Evolutionary conservation across 306 rosid species (phyloP).

Genomic region (Morella rubra): DNA sequence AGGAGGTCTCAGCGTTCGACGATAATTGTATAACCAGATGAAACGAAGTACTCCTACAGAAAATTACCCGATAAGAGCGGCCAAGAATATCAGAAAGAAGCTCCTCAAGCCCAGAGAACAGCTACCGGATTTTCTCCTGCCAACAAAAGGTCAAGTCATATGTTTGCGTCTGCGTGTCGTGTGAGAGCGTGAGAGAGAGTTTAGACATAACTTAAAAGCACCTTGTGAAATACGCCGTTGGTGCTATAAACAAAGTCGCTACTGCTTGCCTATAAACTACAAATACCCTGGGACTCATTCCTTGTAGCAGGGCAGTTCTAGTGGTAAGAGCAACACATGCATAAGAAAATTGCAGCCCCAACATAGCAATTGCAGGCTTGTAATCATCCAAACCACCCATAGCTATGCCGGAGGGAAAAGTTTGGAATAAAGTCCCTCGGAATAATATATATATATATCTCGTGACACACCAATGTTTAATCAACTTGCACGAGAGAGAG

Average conservation of each 20-base stretch:
- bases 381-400: slow-evolving; percentile 32
- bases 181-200: not conserved
- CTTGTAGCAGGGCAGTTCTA: slow-evolving; percentile 40
- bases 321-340: slow-evolving; percentile 38
- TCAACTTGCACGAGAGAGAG: too few relatives aligned
- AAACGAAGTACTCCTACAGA: not conserved
- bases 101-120: slow-evolving; percentile 42
- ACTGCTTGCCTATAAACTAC: slow-evolving; percentile 48
- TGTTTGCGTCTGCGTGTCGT: not conserved
- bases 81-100: slow-evolving; percentile 44
- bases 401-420: not conserved
- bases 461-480: too few relatives aligned
- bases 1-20: not conserved
- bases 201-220: not conserved
- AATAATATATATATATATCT: too few relatives aligned
- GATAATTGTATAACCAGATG: not conserved
- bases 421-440: not conserved
- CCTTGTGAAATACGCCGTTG: slow-evolving; percentile 48
- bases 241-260: slow-evolving; percentile 50
- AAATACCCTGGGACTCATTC: slow-evolving; percentile 58
- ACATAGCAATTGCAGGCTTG: slow-evolving; percentile 46
- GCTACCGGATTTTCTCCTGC: slow-evolving; percentile 36
- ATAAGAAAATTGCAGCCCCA: slow-evolving; percentile 38
- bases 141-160: not conserved
- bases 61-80: slow-evolving; percentile 51